A percentile compares a stretch with the other conserved stretches of the same genome.
These are phyloP conservation scores for Sclerotinia borealis DNA, from an alignment of 2,329 filamentous ascomycete species.

Conservation along the genomic window DNA sequence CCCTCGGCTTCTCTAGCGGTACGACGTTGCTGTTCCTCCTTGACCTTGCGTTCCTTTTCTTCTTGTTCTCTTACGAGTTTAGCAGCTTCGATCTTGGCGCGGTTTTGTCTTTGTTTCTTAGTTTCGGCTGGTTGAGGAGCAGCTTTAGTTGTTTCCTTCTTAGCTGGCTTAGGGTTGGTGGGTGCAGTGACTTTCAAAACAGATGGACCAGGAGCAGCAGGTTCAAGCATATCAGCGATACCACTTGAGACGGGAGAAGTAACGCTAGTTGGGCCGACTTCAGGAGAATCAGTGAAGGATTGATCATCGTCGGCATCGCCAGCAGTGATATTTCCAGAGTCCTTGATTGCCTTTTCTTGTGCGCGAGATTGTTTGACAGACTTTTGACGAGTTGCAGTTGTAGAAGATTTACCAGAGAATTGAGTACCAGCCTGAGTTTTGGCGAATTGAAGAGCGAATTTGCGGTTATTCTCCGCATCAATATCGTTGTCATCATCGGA, in stretches of 20 bases:
- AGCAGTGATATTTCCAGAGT: conserved; percentile 45
- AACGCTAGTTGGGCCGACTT: conserved; percentile 47
- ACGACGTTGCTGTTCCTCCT: conserved; percentile 78
- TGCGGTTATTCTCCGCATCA: conserved; percentile 53
- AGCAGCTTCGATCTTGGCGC: conserved; percentile 76
- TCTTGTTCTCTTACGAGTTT: conserved; percentile 70
- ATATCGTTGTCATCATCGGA: conserved; percentile 43
- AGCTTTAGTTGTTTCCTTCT: conserved; percentile 52
- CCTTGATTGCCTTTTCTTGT: conserved; percentile 41
- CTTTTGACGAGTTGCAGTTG: conserved; percentile 39
- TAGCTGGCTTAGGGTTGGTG: conserved; percentile 50
- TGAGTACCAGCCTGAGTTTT: conserved; percentile 62
- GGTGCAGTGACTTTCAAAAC: conserved; percentile 72
- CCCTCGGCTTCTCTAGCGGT: conserved; percentile 77
- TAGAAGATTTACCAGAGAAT: conserved; percentile 47
- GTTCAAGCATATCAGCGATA: conserved; percentile 88
- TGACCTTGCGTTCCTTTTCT: conserved; percentile 69
- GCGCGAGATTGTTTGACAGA: conserved; percentile 64
- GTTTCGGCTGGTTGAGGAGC: conserved; percentile 65
- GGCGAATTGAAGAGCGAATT: conserved; percentile 70
- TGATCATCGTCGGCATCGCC: conserved; percentile 78
- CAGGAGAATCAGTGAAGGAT: conserved; percentile 63
- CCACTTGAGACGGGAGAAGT: conserved; percentile 36
- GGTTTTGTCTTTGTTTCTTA: conserved; percentile 95
- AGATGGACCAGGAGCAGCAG: conserved; percentile 58